phyloP scores from a whole-genome alignment of 176 grass and related monocot species.

The Zoysia japonica region DNA sequence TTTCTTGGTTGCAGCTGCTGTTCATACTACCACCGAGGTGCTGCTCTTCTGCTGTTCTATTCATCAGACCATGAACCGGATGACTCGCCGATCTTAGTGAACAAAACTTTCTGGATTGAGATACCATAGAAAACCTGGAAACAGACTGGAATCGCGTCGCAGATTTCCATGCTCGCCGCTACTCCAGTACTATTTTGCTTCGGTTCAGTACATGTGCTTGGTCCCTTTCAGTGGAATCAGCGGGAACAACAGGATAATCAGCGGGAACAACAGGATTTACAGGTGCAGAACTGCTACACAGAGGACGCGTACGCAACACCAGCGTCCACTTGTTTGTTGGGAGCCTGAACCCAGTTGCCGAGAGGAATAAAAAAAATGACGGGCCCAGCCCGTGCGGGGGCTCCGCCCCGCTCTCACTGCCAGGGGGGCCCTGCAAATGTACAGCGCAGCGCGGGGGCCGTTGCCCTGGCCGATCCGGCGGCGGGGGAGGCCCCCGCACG shows the following conservation, averaged over 20 bases:
- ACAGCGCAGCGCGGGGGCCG: no score
- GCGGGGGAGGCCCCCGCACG: no score
- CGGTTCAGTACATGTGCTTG: neutral
- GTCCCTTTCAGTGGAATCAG: neutral
- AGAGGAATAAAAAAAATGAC: no score
- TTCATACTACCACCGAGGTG: neutral
- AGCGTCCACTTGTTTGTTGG: no score
- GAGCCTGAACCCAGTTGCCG: neutral
- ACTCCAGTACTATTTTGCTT: neutral
- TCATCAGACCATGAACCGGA: neutral
- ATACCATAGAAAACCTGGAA: no score
- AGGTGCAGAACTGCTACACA: neutral
- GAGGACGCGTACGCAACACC: neutral
- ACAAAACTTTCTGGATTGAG: no score
- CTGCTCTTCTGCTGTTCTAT: neutral
- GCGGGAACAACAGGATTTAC: no score
- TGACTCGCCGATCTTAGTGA: neutral
- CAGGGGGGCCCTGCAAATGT: no score
- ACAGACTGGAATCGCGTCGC: no score
- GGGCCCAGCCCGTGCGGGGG: no score
- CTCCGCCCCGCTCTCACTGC: no score
- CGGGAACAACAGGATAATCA: neutral
- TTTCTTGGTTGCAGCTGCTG: neutral
- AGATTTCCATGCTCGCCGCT: neutral
- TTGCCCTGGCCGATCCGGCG: no score